Base-by-base conservation (phyloP, 129 eudicot genomes). In the Helichrysum umbraculigerum region DNA sequence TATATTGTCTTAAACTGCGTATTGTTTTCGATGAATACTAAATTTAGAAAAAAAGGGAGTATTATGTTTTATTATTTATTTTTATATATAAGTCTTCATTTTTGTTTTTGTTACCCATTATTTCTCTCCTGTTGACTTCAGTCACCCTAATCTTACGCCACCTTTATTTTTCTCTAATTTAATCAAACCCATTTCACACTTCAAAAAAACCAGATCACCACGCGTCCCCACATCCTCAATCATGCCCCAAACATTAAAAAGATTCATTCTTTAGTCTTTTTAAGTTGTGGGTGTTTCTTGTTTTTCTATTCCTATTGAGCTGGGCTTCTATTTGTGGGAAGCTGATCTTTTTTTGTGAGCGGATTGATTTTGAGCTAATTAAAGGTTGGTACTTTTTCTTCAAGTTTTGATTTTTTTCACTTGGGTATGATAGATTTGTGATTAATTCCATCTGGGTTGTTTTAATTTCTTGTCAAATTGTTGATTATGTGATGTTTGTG, bases 381-480 rank as follows among this genome's bases (percentile, higher is more conserved):
- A 15, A 32, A 32, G 44, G 69, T 16, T 42, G 30, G 41, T 30
- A 11, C 41, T 17, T 64, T 32, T 16, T 32, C 42, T 15, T 64
- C 10, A 7, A 65, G 11, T 65, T 15, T 33, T 2, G 10, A 65
- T 6, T 17, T 30, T 64, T 32, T 63, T 17, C 39, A 64, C 4
- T 14, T 32, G 16, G 20, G 4, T 65, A 17, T 65, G 70, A 65
- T 25, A 11, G 37, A 52, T 62, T 70, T 81, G 39, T 69, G 61
- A 12, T 61, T 4, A 37, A 68, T 22, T 70, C n/a, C 15, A 75
- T 63, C 41, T 75, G 77, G 77, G 77, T 61, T 69, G 20, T 70
- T 70, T 8, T 15, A 25, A 34, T 70, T 69, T 71, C 15, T 63
- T 70, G 70, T 19, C 60, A 21, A 47, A 39, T 22, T 75, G 32